Evolutionary conservation across 163 green algal species (phyloP).

Genomic region (Coccomyxa subellipsoidea): DNA sequence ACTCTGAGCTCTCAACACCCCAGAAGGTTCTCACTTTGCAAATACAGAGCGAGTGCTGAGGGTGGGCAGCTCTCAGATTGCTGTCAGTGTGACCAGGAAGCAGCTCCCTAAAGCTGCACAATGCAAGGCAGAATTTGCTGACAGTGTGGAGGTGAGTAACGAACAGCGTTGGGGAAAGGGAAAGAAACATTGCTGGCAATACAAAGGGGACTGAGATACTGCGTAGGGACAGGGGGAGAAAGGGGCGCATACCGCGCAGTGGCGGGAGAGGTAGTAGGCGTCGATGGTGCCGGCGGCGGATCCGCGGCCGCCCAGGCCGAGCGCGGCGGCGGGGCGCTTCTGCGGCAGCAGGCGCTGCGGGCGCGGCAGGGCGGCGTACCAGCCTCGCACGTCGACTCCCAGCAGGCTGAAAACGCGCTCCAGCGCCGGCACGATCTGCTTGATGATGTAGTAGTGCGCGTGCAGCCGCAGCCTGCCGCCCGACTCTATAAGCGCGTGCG

Average conservation of each 20-base stretch:
- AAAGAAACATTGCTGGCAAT: too few species aligned
- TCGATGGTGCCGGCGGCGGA: conserved; percentile 76
- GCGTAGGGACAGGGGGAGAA: neutral
- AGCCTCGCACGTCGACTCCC: conserved; percentile 74
- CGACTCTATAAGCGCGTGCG: conserved; percentile 64
- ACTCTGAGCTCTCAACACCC: too few species aligned
- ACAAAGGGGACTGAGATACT: too few species aligned
- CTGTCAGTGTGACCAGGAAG: too few species aligned
- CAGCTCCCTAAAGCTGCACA: too few species aligned
- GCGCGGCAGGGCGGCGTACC: conserved; percentile 73
- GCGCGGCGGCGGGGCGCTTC: conserved; percentile 67
- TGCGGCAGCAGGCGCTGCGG: conserved; percentile 65
- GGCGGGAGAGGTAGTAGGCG: conserved; percentile 86
- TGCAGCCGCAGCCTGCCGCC: conserved; percentile 71
- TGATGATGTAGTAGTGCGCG: conserved; percentile 92
- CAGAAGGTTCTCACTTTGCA: too few species aligned
- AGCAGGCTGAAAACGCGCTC: conserved; percentile 77
- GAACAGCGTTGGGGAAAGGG: too few species aligned
- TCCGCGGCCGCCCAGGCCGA: conserved; percentile 41
- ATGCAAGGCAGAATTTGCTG: too few species aligned
- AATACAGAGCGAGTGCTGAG: too few species aligned
- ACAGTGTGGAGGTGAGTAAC: too few species aligned
- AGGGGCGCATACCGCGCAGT: conserved; percentile 67
- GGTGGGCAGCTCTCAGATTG: too few species aligned
- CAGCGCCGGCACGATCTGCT: conserved; percentile 65